Conservation (phyloP, 140 eudicot species). For the Anethum foeniculum region DNA sequence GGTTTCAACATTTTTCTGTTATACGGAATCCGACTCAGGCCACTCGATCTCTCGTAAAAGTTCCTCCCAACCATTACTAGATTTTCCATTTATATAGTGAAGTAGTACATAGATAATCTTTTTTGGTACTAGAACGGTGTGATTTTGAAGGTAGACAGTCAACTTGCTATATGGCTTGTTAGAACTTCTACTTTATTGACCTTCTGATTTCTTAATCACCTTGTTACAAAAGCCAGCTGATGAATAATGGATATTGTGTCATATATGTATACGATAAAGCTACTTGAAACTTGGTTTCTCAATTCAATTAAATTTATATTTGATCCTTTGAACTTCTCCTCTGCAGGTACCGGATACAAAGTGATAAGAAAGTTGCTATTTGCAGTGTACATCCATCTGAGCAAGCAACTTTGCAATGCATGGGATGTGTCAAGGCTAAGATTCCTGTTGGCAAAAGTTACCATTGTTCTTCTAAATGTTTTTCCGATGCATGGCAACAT, state of each 20-base stretch:
- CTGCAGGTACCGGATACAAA: conserved; percentile 56
- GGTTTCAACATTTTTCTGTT: background rate
- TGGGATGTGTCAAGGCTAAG: conserved; percentile 85
- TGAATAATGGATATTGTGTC: background rate
- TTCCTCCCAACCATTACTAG: background rate
- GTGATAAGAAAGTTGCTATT: conserved; percentile 73
- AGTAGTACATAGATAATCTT: background rate
- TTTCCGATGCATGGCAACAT: conserved; percentile 94
- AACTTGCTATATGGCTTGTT: background rate
- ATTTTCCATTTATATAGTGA: background rate
- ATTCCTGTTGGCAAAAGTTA: conserved; percentile 81
- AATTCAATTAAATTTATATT: background rate
- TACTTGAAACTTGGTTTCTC: background rate
- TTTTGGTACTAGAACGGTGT: background rate
- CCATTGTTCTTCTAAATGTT: conserved; percentile 89
- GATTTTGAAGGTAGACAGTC: background rate
- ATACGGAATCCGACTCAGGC: background rate
- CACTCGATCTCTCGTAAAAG: background rate
- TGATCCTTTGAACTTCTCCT: background rate
- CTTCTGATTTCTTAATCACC: background rate
- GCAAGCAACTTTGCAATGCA: conserved; percentile 89
- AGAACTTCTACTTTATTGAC: background rate
- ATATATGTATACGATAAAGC: background rate
- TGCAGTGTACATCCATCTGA: conserved; percentile 96
- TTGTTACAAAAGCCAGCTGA: background rate